A percentile compares a stretch with the other conserved stretches of the same genome.
Conservation (phyloP, 306 rosid genomes). For the Glycine soja region DNA sequence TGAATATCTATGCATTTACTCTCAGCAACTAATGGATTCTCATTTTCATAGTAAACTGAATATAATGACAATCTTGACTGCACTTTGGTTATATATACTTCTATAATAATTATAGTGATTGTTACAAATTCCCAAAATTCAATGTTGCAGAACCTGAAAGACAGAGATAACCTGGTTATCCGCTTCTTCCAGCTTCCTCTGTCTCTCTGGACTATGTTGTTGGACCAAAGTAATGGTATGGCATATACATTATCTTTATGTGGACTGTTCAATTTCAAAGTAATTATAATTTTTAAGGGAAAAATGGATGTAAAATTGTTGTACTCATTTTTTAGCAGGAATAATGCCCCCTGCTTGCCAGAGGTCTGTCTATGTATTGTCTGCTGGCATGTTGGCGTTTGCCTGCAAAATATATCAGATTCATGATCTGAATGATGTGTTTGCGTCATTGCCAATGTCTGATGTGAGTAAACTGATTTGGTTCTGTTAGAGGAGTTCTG, state of each 20-base stretch:
- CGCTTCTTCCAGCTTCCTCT: slow-evolving; percentile 86
- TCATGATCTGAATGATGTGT: slow-evolving; percentile 72
- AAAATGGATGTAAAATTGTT: slow-evolving; percentile 23
- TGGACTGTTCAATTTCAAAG: slow-evolving; percentile 23
- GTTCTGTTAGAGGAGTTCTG: slow-evolving; percentile 17
- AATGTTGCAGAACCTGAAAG: slow-evolving; percentile 72
- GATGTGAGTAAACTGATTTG: slow-evolving; percentile 68
- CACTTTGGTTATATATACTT: background rate
- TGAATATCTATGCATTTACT: background rate
- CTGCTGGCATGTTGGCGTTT: slow-evolving; percentile 80
- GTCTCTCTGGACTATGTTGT: slow-evolving; percentile 74
- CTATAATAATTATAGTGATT: slow-evolving; percentile 4
- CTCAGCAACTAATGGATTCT: background rate
- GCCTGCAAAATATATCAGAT: slow-evolving; percentile 78
- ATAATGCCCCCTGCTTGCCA: slow-evolving; percentile 65
- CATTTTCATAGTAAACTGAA: slow-evolving; percentile 9
- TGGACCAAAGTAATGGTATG: slow-evolving; percentile 77
- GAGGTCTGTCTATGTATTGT: slow-evolving; percentile 78
- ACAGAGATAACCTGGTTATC: slow-evolving; percentile 66
- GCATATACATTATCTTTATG: slow-evolving; percentile 3
- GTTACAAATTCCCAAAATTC: slow-evolving; percentile 36
- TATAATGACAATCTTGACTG: background rate
- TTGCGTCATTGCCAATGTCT: slow-evolving; percentile 62
- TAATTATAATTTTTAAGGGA: background rate
- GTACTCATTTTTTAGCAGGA: slow-evolving; percentile 59